Conservation (phyloP, 768 basidiomycete species). For the Mycena indigotica region DNA sequence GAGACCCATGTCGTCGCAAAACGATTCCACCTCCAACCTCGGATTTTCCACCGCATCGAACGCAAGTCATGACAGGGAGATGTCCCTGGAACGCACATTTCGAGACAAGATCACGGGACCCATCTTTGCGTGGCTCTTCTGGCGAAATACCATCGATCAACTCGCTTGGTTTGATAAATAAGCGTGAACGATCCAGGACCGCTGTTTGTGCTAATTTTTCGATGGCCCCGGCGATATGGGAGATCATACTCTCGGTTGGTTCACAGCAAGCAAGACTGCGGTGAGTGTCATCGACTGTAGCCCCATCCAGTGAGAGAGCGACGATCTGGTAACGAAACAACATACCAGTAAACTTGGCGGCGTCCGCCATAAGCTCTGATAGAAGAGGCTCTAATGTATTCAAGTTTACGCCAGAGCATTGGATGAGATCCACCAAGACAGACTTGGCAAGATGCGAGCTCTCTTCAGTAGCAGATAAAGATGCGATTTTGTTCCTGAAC, state of each 20-base stretch:
- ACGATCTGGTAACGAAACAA: slow-evolving; percentile 11
- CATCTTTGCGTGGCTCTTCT: slow-evolving; percentile 39
- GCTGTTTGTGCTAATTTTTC: slow-evolving; percentile 48
- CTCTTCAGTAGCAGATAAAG: slow-evolving; percentile 58
- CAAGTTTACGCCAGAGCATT: slow-evolving; percentile 67
- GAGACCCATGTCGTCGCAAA: slow-evolving; percentile 32
- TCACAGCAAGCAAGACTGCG: slow-evolving; percentile 61
- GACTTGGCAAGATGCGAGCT: slow-evolving; percentile 66
- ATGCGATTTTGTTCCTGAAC: slow-evolving; percentile 56
- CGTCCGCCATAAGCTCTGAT: slow-evolving; percentile 36
- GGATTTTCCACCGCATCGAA: slow-evolving; percentile 65
- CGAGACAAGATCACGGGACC: slow-evolving; percentile 63
- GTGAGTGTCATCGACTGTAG: slow-evolving; percentile 52
- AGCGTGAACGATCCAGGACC: slow-evolving; percentile 61
- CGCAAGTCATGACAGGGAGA: slow-evolving; percentile 46
- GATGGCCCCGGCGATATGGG: slow-evolving; percentile 45
- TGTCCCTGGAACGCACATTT: slow-evolving; percentile 54
- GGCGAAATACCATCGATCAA: slow-evolving; percentile 65
- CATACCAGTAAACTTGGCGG: slow-evolving; percentile 39
- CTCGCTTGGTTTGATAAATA: slow-evolving; percentile 74
- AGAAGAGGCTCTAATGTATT: slow-evolving; percentile 52
- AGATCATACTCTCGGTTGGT: slow-evolving; percentile 50
- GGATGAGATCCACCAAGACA: slow-evolving; percentile 62
- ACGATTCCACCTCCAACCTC: slow-evolving; percentile 40
- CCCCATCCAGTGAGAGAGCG: no score